phyloP scores from a whole-genome alignment of 805 yeast genomes.

The Phaffomyces opuntiae region DNA sequence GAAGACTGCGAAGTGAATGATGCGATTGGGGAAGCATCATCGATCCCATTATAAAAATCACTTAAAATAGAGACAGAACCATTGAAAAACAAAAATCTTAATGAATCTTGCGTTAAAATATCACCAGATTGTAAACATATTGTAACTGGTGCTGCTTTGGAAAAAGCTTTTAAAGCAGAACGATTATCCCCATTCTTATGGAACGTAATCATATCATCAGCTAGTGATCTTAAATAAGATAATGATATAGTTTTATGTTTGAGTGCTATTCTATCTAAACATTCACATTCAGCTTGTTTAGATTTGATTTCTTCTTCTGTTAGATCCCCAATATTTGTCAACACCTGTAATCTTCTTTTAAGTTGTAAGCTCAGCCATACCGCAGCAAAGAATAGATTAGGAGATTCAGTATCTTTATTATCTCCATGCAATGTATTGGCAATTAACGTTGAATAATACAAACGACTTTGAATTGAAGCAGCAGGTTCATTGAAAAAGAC shows the following conservation, averaged over 20 bases:
- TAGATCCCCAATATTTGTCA: background rate
- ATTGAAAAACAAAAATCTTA: conserved; percentile 11
- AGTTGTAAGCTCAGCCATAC: conserved; percentile 17
- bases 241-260: conserved; percentile 7
- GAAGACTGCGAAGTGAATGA: conserved; percentile 7
- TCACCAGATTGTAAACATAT: conserved; percentile 14
- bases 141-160: conserved; percentile 8
- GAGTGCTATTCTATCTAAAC: conserved; percentile 1
- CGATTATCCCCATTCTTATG: conserved; percentile 5
- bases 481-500: conserved; percentile 11
- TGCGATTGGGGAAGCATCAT: conserved; percentile 14
- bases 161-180: conserved; percentile 4
- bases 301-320: conserved; percentile 1
- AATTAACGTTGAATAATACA: conserved; percentile 9
- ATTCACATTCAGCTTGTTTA: background rate
- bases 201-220: conserved; percentile 9
- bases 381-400: conserved; percentile 7
- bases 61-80: conserved; percentile 14
- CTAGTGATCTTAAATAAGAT: conserved; percentile 5
- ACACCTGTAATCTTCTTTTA: conserved; percentile 7
- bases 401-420: conserved; percentile 3
- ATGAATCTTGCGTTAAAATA: conserved; percentile 2
- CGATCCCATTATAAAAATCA: conserved; percentile 10
- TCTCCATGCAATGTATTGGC: conserved; percentile 6
- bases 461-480: conserved; percentile 1